A percentile compares a stretch with the other conserved stretches of the same genome.
phyloP scores from a whole-genome alignment of 768 basidiomycete species.

The Hydnomerulius pinastri region DNA sequence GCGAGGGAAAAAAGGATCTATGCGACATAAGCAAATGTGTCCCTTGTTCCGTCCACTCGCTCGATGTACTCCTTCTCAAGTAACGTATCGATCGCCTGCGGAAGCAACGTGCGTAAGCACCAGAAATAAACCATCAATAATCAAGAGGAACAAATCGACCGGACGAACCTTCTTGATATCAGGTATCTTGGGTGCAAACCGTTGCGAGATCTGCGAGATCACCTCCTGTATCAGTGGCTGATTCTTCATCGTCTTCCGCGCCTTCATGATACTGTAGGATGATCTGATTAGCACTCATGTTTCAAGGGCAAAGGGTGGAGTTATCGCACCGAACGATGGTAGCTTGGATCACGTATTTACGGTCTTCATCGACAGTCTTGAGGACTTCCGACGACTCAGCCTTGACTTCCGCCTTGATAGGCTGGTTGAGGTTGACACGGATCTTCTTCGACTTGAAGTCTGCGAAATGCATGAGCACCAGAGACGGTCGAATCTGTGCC shows the following conservation, averaged over 20 bases:
- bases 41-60: conserved; percentile 87
- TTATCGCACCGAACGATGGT: conserved; percentile 73
- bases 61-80: conserved; percentile 99
- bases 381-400: conserved; percentile 86
- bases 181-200: conserved; percentile 90
- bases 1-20: conserved; percentile 21
- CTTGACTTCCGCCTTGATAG: conserved; percentile 94
- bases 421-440: conserved; percentile 85
- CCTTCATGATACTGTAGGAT: conserved; percentile 84
- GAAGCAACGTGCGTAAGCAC: conserved; percentile 6
- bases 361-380: conserved; percentile 95
- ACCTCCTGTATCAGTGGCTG: conserved; percentile 88
- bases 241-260: conserved; percentile 94
- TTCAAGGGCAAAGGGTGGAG: background rate
- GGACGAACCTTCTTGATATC: conserved; percentile 89
- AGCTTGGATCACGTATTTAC: conserved; percentile 95
- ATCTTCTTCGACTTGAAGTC: conserved; percentile 95
- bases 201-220: conserved; percentile 82
- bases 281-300: background rate
- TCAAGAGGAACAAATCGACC: background rate
- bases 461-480: conserved; percentile 29
- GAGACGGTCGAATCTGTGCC: fast-evolving
- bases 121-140: too few relatives aligned
- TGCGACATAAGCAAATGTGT: conserved; percentile 54
- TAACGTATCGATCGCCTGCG: conserved; percentile 83